Conservation (phyloP, 371 early-diverging fungal genomes). For the Chytridium lagenaria region DNA sequence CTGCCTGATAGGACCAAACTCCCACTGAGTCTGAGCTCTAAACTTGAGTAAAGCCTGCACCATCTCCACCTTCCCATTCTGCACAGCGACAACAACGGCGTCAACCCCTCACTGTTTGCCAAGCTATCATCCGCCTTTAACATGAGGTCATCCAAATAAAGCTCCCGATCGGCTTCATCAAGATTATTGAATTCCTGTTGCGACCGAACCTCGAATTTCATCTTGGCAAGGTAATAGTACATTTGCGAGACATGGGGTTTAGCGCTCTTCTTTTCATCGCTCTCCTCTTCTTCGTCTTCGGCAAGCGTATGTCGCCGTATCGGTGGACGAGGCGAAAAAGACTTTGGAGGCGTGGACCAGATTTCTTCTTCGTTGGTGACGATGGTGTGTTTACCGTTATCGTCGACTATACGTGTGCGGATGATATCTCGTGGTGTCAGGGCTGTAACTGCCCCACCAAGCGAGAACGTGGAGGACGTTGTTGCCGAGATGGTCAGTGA, state of each 20-base stretch:
- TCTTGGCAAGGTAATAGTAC: conserved; percentile 12
- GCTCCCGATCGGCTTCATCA: background rate
- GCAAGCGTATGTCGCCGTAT: background rate
- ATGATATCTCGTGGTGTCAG: no score
- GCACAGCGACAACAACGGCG: conserved; percentile 44
- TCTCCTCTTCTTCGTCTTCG: conserved; percentile 6
- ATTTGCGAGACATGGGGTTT: conserved; percentile 2
- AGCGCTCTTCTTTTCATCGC: background rate
- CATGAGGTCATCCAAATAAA: background rate
- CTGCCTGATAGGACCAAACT: conserved; percentile 28
- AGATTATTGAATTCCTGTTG: background rate
- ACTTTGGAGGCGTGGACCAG: background rate
- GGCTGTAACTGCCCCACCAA: conserved; percentile 26
- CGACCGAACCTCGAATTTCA: conserved; percentile 8
- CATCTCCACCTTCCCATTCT: conserved; percentile 26
- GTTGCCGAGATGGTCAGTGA: conserved; percentile 24
- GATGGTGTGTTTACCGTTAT: no score
- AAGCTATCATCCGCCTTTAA: conserved; percentile 23
- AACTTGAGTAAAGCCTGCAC: conserved; percentile 34
- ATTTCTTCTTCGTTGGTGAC: background rate
- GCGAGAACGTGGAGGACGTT: conserved; percentile 38
- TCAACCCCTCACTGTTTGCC: conserved; percentile 23
- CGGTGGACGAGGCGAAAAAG: background rate
- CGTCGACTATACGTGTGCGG: no score
- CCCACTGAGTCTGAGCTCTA: conserved; percentile 25